Base-by-base conservation (phyloP, 768 basidiomycete genomes). In the Suillus subalutaceus region DNA sequence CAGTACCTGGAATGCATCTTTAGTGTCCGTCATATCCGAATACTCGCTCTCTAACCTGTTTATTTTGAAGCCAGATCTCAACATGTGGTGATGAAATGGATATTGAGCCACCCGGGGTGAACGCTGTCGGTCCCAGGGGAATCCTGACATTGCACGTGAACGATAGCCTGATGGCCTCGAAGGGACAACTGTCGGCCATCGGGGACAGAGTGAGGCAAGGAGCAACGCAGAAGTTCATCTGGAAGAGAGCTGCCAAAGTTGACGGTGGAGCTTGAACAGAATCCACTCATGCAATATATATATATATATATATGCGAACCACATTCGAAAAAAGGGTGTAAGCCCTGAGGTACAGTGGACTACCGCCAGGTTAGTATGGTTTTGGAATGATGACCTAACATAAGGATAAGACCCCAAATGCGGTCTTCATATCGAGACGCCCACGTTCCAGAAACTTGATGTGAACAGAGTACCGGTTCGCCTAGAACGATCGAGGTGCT, bases 61-160 rank as follows among this genome's bases (percentile, higher is more conserved):
- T 77, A 26, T 77, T 79, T 38, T 81, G 78, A 60, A 74, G 72
- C 84, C 85, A 85, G 41, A 86, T 72, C 67, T 84, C 80, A 6
- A 82, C 83, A 62, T 86, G 85, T 2, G 74, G 71, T 12, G 75
- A 63, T 68, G 81, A 81, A 38, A 86, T 71, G 43, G 83, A 76
- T 53, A 85, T 72, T 32, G 81, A 44, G 12, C 72, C 75, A 32
- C 57, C 64, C 2, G 83, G 73, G 10, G 72, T 66, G 16, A 72
- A 61, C 4, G 80, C 72, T 60, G 78, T 75, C 6, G 73, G 65
- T 26, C 77, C 81, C 26, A 84, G 71, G n/a, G 71, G 71, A 23
- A 79, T 55, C 41, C 72, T 75, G 64, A 72, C 68, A 65, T 74
- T 73, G 35, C 66, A 67, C 26, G 73, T 64, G 48, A 84, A 72